Evolutionary conservation across 345 rosid species (phyloP).

Genomic region (Arabidopsis suecica): DNA sequence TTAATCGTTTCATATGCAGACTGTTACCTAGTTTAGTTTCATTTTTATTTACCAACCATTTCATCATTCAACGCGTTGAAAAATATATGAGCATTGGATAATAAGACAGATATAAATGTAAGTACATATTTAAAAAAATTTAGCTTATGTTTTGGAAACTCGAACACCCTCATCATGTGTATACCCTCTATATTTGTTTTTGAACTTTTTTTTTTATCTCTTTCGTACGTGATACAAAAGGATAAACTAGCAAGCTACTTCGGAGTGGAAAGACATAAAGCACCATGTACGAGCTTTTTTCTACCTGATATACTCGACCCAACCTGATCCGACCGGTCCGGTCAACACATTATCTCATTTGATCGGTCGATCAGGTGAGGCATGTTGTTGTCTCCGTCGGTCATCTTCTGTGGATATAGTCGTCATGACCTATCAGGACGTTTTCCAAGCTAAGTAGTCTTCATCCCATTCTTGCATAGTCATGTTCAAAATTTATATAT

Average conservation of each 20-base stretch:
- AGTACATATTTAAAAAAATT: not conserved
- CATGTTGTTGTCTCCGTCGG: not conserved
- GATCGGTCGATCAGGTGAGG: no score
- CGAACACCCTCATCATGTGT: not conserved
- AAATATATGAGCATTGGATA: not conserved
- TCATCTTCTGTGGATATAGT: slow-evolving; percentile 1
- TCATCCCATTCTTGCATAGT: slow-evolving; percentile 10
- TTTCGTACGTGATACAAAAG: not conserved
- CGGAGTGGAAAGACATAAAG: no score
- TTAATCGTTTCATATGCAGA: not conserved
- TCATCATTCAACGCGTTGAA: not conserved
- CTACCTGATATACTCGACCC: no score
- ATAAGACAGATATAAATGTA: not conserved
- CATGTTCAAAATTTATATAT: not conserved
- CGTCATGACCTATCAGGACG: not conserved
- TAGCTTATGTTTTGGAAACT: not conserved
- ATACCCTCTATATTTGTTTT: not conserved
- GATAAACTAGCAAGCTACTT: not conserved
- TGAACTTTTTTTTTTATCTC: not conserved
- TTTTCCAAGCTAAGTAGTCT: slow-evolving; percentile 4
- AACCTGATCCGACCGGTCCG: no score
- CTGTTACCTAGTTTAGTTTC: not conserved
- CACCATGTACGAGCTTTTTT: no score
- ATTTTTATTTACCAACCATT: not conserved
- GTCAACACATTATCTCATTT: no score